phyloP scores from a whole-genome alignment of 495 filamentous ascomycete genomes.

The Hypoxylon fuscum region DNA sequence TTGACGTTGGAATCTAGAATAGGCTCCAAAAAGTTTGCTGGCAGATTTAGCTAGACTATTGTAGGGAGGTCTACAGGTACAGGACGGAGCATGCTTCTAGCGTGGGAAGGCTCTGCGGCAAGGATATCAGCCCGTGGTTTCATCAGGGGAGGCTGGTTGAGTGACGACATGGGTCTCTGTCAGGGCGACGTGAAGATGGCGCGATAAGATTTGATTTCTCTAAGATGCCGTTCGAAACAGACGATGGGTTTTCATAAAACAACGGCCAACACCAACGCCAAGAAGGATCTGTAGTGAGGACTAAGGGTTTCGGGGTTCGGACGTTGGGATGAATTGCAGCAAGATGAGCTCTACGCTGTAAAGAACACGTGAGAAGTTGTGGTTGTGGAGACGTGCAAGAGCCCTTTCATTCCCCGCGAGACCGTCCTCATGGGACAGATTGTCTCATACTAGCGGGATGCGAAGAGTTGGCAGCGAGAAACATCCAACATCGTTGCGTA shows the following conservation, averaged over 20 bases:
- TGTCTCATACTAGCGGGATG: slow-evolving; percentile 38
- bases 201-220: slow-evolving; percentile 37
- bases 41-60: slow-evolving; percentile 36
- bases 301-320: slow-evolving; percentile 11
- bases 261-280: slow-evolving; percentile 23
- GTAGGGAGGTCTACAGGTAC: slow-evolving; percentile 39
- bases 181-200: slow-evolving; percentile 30
- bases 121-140: slow-evolving; percentile 48
- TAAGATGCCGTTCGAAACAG: slow-evolving; percentile 24
- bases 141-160: slow-evolving; percentile 45
- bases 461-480: slow-evolving; percentile 33
- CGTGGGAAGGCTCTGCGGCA: slow-evolving; percentile 46
- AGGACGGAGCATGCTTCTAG: slow-evolving; percentile 35
- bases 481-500: slow-evolving; percentile 35
- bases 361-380: slow-evolving; percentile 10
- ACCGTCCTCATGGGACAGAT: slow-evolving; percentile 39
- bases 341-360: slow-evolving; percentile 12
- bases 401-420: slow-evolving; percentile 40
- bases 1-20: slow-evolving; percentile 35
- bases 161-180: slow-evolving; percentile 32
- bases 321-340: slow-evolving; percentile 4
- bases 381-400: slow-evolving; percentile 29
- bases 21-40: slow-evolving; percentile 39
- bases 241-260: slow-evolving; percentile 23
- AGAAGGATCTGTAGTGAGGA: slow-evolving; percentile 28